These are phyloP conservation scores for Babesia caballi DNA, from an alignment of 169 alveolate species.

Conservation along the genomic window DNA sequence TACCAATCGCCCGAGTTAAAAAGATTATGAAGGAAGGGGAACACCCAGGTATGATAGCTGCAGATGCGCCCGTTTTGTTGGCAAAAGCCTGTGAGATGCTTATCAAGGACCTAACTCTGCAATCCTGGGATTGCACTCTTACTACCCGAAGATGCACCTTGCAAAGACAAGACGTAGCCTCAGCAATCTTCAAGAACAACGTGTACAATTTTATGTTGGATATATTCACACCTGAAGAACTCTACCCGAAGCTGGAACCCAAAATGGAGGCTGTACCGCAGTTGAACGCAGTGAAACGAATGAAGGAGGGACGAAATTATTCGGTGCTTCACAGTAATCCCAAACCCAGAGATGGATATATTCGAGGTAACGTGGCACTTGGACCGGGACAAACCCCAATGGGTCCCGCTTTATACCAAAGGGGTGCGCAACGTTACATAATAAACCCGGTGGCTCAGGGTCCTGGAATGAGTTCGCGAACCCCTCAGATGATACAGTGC, in stretches of 20 bases:
- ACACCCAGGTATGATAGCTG: slow-evolving; percentile 91
- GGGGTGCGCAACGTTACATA: slow-evolving; percentile 4
- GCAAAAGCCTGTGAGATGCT: slow-evolving; percentile 96
- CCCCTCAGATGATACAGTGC: background rate
- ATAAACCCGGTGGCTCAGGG: slow-evolving; percentile 8
- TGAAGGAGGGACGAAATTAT: background rate
- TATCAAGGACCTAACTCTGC: slow-evolving; percentile 90
- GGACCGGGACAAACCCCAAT: background rate
- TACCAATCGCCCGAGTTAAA: slow-evolving; percentile 93
- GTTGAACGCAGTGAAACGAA: background rate
- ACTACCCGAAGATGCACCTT: slow-evolving; percentile 88
- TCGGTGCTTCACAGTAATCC: background rate
- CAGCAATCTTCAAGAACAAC: slow-evolving; percentile 86
- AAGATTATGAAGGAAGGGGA: slow-evolving; percentile 95
- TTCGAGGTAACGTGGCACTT: background rate
- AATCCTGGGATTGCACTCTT: slow-evolving; percentile 90
- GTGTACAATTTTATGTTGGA: slow-evolving; percentile 90
- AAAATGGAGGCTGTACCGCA: background rate
- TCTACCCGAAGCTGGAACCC: slow-evolving; percentile 49
- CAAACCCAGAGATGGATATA: background rate
- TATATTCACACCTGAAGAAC: slow-evolving; percentile 75
- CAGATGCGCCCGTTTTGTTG: slow-evolving; percentile 93
- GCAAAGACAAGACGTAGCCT: slow-evolving; percentile 78
- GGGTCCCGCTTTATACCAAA: background rate
- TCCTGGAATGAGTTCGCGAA: background rate